Evolutionary conservation across 345 rosid species (phyloP), one percentile per base, ranked within the genome.

Genomic region (Brassica nigra): DNA sequence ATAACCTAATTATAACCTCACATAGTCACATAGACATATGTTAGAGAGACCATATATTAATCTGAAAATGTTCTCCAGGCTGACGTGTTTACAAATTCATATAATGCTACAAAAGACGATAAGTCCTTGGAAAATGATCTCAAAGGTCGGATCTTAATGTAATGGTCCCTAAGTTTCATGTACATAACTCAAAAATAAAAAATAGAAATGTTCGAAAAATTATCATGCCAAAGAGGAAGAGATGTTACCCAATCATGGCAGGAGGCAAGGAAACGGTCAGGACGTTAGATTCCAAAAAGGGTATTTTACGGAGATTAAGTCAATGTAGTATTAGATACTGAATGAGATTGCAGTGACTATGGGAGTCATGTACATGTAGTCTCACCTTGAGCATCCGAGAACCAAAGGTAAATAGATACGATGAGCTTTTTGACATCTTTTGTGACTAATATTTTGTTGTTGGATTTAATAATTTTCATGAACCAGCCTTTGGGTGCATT

Each of bases 401-500:
- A 74, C 86, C 69, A 92, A 94, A n/a, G 98, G 97, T 57, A 94
- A 76, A 83, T 92, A 94, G 85, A 92, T 92, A 55, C 91, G 83
- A 81, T 94, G 98, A 73, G 98, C 93, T 65, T 87, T 88, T 49
- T 87, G 54, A 23, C 73, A 37, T 86, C 69, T 77, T 81, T 90
- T 15, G 94, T 88, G 54, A 89, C 90, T 80, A 92, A 90, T 27
- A 63, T 86, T 39, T 81, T 80, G 82, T 85, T 90, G 86, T 80
- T 88, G 30, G 88, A 76, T 81, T 91, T 89, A 28, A 95, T 75
- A 62, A 81, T 77, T 84, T 89, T 95, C 99, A 95, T 92, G 82
- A 95, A 95, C 99, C 99, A 95, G 62, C 97, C 99, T 84, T 95
- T 97, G 0, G 99, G 92, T 66, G 99, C 95, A 74, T 95, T 92